Base-by-base conservation (phyloP, 441 rosid species). In the Eruca vesicaria region DNA sequence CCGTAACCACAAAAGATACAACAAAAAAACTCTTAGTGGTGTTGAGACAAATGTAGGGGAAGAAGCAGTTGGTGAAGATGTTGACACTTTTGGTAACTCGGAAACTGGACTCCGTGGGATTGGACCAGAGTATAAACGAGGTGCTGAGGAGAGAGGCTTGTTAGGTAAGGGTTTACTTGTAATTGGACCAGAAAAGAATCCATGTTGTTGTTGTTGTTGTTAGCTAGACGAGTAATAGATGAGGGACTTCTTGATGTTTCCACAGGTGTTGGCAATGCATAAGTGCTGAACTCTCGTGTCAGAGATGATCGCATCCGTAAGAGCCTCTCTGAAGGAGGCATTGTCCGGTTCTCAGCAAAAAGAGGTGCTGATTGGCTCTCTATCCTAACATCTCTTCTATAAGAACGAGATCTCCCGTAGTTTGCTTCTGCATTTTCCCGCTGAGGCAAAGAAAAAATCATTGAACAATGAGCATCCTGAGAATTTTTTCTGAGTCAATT, bases 121-220 rank as follows among this genome's bases (percentile, higher is more conserved):
- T 58, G 98, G 90, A 65, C 97, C 97, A 19, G 99, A 93, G 70
- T 81, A 84, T 80, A 87, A 67, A 62, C 66, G 84, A 79, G 83
- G 80, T 41, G 90, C 84, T 59, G 58, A 69, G 59, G 80, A 15
- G 19, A 76, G 75, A 56, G 85, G 68, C 66, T 76, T 83, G 79
- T 77, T 84, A 63, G 84, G 74, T 70, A 81, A 66, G 1, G 79
- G 84, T 72, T 81, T 85, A 71, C 84, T 81, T 43, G 80, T 74
- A 68, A 88, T 35, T 6, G 95, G 89, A 78, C 91, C 90, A 75
- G 92, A 90, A 58, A 83, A 88, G 16, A 93, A 77, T 53, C 36
- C 43, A 71, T 3, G 23, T 23, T 77, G 23, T 32, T 70, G 38
- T 32, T 70, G 38, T 18, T 71, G 50, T 18, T 71, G 50, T 65